Conservation (phyloP, 2,329 filamentous ascomycete genomes). For the Emmonsia crescens region DNA sequence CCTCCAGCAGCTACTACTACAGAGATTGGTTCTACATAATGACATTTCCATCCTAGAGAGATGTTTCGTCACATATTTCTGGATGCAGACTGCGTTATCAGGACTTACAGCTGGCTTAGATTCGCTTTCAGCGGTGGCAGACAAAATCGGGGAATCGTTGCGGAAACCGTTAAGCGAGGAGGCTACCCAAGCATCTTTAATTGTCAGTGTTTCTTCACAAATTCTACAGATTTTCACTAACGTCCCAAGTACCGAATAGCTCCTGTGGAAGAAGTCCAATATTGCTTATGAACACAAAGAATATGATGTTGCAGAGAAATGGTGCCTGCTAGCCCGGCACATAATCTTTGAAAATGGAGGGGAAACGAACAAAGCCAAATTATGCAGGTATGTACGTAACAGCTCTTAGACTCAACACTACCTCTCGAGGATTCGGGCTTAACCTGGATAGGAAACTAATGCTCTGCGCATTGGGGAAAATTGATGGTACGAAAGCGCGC, state of each 20-base stretch:
- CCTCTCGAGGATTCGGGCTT: conserved; percentile 4
- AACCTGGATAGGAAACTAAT: conserved; percentile 55
- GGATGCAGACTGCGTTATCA: conserved; percentile 48
- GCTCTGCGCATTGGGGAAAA: conserved; percentile 52
- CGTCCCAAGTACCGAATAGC: conserved; percentile 32
- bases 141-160: conserved; percentile 35
- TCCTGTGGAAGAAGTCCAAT: conserved; percentile 75
- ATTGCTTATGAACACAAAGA: conserved; percentile 43
- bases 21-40: conserved; percentile 43
- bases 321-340: conserved; percentile 62
- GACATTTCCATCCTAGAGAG: conserved; percentile 56
- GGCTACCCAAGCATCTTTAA: conserved; percentile 43
- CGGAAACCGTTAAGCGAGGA: conserved; percentile 44
- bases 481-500: conserved; percentile 45
- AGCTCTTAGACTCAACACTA: not conserved
- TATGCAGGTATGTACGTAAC: conserved; percentile 45
- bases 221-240: conserved; percentile 3
- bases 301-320: conserved; percentile 49
- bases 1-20: conserved; percentile 53
- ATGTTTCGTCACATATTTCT: conserved; percentile 55
- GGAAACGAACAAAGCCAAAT: conserved; percentile 54
- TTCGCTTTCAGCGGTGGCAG: conserved; percentile 13
- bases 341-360: conserved; percentile 55
- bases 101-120: conserved; percentile 26
- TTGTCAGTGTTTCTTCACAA: conserved; percentile 22